Evolutionary conservation across 2,329 filamentous ascomycete genomes (phyloP).

Genomic region (Xylaria sp.): DNA sequence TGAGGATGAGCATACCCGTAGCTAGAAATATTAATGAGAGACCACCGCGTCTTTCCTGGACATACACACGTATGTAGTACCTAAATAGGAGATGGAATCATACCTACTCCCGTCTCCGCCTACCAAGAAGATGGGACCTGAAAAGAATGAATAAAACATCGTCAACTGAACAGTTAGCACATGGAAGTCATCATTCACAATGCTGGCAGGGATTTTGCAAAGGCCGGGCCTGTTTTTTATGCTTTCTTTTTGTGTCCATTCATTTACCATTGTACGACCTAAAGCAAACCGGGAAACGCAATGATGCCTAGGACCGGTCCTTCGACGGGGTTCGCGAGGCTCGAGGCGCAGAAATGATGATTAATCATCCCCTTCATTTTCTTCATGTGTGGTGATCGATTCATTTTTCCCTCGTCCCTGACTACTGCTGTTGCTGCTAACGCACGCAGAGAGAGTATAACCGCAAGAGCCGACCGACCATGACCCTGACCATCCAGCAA

Average conservation of each 20-base stretch:
- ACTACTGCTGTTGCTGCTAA: conserved; percentile 11
- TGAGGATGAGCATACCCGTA: background rate
- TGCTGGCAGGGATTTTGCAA: background rate
- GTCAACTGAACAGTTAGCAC: background rate
- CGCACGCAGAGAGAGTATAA: conserved; percentile 17
- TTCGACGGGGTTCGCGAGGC: conserved; percentile 19
- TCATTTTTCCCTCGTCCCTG: conserved; percentile 21
- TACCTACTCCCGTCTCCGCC: too few species aligned
- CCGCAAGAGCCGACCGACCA: conserved; percentile 29
- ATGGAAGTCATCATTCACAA: background rate
- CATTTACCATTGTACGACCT: conserved; percentile 32
- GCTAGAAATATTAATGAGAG: background rate
- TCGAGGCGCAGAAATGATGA: conserved; percentile 14
- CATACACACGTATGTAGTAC: too few species aligned
- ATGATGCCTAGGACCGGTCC: conserved; percentile 27
- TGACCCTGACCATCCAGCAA: conserved; percentile 29
- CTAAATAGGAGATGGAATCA: too few species aligned
- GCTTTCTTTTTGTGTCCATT: conserved; percentile 29
- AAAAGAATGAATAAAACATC: background rate
- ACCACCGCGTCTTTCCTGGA: too few species aligned
- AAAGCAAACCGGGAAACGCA: conserved; percentile 33
- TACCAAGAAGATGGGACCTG: background rate
- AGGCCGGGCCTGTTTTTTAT: conserved; percentile 7
- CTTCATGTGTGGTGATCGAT: conserved; percentile 14
- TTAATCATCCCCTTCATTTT: conserved; percentile 21